Base-by-base conservation (phyloP, 2,329 filamentous ascomycete genomes). In the Grosmannia clavigera region DNA sequence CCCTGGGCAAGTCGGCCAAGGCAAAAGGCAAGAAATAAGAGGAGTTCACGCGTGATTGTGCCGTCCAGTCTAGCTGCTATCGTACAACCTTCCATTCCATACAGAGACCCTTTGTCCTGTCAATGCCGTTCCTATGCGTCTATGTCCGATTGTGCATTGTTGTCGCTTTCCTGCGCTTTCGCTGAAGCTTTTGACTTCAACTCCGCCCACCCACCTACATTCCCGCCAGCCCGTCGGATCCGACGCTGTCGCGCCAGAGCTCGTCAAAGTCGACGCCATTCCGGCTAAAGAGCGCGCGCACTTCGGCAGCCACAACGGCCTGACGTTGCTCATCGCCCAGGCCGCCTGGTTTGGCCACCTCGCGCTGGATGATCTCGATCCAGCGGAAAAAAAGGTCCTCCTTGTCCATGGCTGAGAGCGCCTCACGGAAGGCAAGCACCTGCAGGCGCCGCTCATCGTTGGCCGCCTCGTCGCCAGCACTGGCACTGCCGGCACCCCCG, bases 291-390 rank as follows among this genome's bases (percentile, higher is more conserved):
- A 94, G 76, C 48, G 83, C 81, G 67, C 86, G 83, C 57, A 92
- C 88, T 72, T 91, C 85, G 64, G 82, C 75, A 61, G 90, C 89
- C 1, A 88, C 86, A 52, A 78, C 81, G 60, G 82, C 77, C 72
- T 95, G 90, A 67, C 84, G 81, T 69, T 91, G 87, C 0, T 79
- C 75, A 48, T 63, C 55, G 1, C 86, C 88, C 68, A 95, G 95
- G 0, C 88, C 89, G 22, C 86, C 89, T 0, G 90, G 88, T 65
- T 82, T 81, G 43, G 84, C 86, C 51, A 88, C 86, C 73, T 96
- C 91, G 68, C 84, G 95, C 73, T 96, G 91, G 57, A 96, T 85
- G 68, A 95, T 81, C 75, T 96, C 92, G 56, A 96, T 88, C 90
- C 91, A 96, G 60, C 87, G 83, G 75, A 88, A 96, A 75, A 96